Percentiles rank a stretch among this genome's conserved stretches.
Evolutionary conservation across 2,329 filamentous ascomycete genomes (phyloP).

Genomic region (Fusarium sp.): DNA sequence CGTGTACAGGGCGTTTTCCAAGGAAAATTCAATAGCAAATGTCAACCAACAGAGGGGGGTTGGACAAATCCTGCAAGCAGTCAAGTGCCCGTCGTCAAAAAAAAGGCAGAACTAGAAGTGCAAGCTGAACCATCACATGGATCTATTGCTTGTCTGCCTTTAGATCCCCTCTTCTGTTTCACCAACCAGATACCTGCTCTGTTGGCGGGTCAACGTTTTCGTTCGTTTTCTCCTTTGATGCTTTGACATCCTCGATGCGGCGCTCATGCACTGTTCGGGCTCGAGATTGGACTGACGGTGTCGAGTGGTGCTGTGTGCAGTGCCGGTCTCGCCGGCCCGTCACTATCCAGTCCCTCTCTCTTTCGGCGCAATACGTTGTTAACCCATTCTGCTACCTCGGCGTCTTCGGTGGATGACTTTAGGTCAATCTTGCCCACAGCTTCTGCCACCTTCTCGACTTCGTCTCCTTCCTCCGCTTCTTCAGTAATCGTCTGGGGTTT

Average conservation of each 20-base stretch:
- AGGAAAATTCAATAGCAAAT: constrained; percentile 16
- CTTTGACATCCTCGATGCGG: neutral
- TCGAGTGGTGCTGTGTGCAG: constrained; percentile 89
- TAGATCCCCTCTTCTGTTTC: constrained; percentile 4
- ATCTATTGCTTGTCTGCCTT: constrained; percentile 17
- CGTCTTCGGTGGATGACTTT: constrained; percentile 66
- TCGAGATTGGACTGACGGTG: constrained; percentile 68
- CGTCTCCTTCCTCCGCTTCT: constrained; percentile 72
- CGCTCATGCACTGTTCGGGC: constrained; percentile 45
- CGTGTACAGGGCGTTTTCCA: constrained; percentile 32
- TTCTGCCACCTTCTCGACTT: constrained; percentile 55
- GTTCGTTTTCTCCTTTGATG: neutral
- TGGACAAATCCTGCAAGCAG: constrained; percentile 7
- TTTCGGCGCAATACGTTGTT: constrained; percentile 69
- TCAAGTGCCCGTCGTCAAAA: neutral
- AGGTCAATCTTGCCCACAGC: constrained; percentile 58
- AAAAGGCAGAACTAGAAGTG: neutral
- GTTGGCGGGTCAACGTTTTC: constrained; percentile 26
- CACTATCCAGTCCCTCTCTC: constrained; percentile 62
- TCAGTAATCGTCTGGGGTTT: constrained; percentile 81
- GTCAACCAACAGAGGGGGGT: constrained; percentile 19
- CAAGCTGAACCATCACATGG: neutral
- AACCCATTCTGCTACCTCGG: constrained; percentile 90
- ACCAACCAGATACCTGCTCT: constrained; percentile 45
- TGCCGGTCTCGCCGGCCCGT: constrained; percentile 75